These are phyloP conservation scores for Laburnicola sp. DNA, from an alignment of 2,329 filamentous ascomycete species.

Conservation along the genomic window DNA sequence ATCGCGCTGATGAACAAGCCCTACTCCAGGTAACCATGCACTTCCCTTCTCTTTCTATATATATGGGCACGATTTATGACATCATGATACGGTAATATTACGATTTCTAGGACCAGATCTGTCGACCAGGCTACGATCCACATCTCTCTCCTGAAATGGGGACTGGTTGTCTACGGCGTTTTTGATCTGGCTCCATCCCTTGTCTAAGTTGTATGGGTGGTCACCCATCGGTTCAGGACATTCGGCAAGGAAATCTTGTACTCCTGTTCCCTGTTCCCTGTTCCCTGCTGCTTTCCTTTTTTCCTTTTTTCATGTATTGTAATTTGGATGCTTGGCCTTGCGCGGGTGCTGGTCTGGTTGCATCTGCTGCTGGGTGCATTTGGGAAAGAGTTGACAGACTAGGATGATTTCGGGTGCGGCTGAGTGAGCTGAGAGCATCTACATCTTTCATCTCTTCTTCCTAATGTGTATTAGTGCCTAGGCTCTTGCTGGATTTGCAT, in stretches of 20 bases:
- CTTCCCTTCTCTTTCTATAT: constrained; percentile 3
- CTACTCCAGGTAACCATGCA: constrained; percentile 70
- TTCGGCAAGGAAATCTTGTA: no score
- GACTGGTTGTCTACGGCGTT: constrained; percentile 9
- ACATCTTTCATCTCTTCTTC: constrained; percentile 1
- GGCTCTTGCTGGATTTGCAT: constrained; percentile 1
- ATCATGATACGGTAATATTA: constrained; percentile 19
- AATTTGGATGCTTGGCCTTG: background rate
- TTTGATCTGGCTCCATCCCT: constrained; percentile 5
- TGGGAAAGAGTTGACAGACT: background rate
- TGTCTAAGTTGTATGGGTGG: background rate
- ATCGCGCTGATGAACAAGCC: constrained; percentile 96
- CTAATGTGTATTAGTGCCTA: constrained; percentile 6
- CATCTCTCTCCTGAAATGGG: constrained; percentile 7
- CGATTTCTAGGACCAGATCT: constrained; percentile 16
- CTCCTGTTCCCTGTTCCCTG: no score
- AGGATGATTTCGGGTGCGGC: background rate
- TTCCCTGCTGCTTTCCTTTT: background rate
- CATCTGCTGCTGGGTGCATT: constrained; percentile 4
- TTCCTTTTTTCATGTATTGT: constrained; percentile 2
- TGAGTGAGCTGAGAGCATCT: constrained; percentile 5
- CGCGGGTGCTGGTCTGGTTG: background rate
- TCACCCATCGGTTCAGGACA: background rate
- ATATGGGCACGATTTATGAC: constrained; percentile 18
- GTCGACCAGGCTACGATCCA: constrained; percentile 9